Percentiles rank a stretch among this genome's conserved stretches.
phyloP scores from a whole-genome alignment of 148 eudicot species.

The Rhododendron vialii region DNA sequence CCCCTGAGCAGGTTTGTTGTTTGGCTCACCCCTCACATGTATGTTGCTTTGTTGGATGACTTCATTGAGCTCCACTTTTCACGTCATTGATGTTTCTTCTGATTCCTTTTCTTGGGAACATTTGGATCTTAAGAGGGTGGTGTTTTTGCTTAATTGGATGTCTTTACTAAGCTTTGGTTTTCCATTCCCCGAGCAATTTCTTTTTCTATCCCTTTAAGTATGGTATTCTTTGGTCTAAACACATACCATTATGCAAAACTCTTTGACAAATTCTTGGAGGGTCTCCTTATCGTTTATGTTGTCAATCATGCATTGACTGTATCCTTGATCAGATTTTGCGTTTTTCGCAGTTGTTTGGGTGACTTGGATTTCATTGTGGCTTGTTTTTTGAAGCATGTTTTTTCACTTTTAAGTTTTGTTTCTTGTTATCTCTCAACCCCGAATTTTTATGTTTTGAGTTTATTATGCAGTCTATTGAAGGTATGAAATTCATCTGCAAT shows the following conservation, averaged over 20 bases:
- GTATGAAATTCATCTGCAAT: too few relatives aligned
- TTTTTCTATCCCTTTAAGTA: background rate
- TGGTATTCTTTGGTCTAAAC: background rate
- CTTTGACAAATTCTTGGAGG: too few relatives aligned
- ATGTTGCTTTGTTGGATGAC: too few relatives aligned
- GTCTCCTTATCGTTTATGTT: too few relatives aligned
- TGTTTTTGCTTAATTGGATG: background rate
- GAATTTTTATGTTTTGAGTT: background rate
- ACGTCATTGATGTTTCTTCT: background rate
- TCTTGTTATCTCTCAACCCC: background rate
- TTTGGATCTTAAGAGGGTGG: background rate
- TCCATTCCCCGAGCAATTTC: background rate
- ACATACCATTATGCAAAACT: too few relatives aligned
- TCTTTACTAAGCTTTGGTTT: background rate
- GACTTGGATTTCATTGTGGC: background rate
- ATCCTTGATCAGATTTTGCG: too few relatives aligned
- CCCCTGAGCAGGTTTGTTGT: too few relatives aligned
- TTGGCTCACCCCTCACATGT: too few relatives aligned
- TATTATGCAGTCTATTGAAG: constrained; percentile 55
- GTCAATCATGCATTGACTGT: too few relatives aligned
- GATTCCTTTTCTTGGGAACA: background rate
- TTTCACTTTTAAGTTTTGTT: background rate
- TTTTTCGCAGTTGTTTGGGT: too few relatives aligned
- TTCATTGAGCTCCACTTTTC: too few relatives aligned
- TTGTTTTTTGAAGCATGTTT: background rate